phyloP scores from a whole-genome alignment of 352 stramenopile genomes.

The Globisporangium takayamanum region DNA sequence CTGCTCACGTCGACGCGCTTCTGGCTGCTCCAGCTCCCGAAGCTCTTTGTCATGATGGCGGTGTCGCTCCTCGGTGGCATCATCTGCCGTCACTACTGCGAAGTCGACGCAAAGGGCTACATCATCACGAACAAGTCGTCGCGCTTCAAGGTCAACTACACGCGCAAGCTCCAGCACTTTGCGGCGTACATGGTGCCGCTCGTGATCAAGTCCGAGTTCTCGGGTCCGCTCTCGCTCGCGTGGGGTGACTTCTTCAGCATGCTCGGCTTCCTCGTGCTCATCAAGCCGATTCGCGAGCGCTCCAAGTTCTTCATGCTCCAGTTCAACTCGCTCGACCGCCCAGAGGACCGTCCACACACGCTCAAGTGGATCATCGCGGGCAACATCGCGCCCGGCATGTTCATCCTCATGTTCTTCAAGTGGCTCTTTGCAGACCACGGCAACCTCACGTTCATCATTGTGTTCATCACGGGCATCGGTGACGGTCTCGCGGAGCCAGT shows the following conservation, averaged over 20 bases:
- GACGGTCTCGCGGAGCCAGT: constrained; percentile 73
- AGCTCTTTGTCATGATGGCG: constrained; percentile 49
- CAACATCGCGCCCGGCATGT: constrained; percentile 55
- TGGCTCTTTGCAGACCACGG: constrained; percentile 65
- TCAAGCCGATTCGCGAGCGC: constrained; percentile 77
- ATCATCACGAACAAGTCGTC: constrained; percentile 84
- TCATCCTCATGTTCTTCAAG: constrained; percentile 84
- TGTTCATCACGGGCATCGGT: constrained; percentile 80
- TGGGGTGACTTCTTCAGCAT: constrained; percentile 83
- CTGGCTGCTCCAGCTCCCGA: constrained; percentile 49
- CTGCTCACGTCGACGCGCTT: constrained; percentile 29
- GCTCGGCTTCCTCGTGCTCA: constrained; percentile 75
- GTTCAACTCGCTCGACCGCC: constrained; percentile 84
- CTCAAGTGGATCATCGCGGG: constrained; percentile 83
- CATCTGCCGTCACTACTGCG: constrained; percentile 74
- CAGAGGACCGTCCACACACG: constrained; percentile 78
- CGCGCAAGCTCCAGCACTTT: constrained; percentile 79
- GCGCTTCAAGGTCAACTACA: constrained; percentile 87
- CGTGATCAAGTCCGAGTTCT: constrained; percentile 61
- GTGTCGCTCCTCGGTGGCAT: constrained; percentile 60
- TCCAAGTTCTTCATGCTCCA: constrained; percentile 86
- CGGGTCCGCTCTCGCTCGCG: constrained; percentile 52
- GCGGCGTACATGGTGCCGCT: constrained; percentile 79
- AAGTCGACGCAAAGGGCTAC: constrained; percentile 75
- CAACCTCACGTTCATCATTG: constrained; percentile 63